Evolutionary conservation across 495 filamentous ascomycete genomes (phyloP), one percentile per base, ranked within the genome.

Genomic region (Aspergillus sparsus): DNA sequence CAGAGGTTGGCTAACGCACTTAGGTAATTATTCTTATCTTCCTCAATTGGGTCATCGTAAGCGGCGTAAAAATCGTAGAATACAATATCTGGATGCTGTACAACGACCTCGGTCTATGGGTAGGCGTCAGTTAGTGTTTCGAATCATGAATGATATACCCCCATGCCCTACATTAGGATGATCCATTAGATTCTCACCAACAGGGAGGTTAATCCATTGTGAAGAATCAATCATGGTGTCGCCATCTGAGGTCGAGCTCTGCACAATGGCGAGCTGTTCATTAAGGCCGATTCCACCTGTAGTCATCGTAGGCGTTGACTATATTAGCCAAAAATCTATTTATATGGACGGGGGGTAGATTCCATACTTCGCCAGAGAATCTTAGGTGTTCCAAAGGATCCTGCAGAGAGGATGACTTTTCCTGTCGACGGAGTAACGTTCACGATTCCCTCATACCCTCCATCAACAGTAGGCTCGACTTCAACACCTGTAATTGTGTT

Each of bases 101-200:
- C 21, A 0, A 65, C 62, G n/a, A 65, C 27, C 9, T 65, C 62
- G 31, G 62, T 65, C 61, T 89, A 45, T 16, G 7, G 13, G 6
- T 9, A 21, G 15, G 6, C 6, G 44, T 47, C 27, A 47, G 44
- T 7, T 8, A 1, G 21, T 21, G 6, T 8, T 18, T 21, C 11
- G 5, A 7, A 18, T 5, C 6, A 18, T n/a, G 9, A n/a, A n/a
- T 15, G 15, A 10, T 5, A 7, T 8, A 6, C 0, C 10, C 44
- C 6, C 9, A 47, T 18, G 7, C 15, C 37, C 8, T 61, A 89
- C 91, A 71, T 89, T 89, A 58, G 85, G 78, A 70, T 93, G 88
- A 68, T 92, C 89, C 60, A 85, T 82, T 44, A 91, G 69, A 66
- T 89, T 90, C 66, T 87, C 80, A 27, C 89, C 89, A 16, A 93